Conservation (phyloP, 805 yeast species). For the Saturnispora hagleri region DNA sequence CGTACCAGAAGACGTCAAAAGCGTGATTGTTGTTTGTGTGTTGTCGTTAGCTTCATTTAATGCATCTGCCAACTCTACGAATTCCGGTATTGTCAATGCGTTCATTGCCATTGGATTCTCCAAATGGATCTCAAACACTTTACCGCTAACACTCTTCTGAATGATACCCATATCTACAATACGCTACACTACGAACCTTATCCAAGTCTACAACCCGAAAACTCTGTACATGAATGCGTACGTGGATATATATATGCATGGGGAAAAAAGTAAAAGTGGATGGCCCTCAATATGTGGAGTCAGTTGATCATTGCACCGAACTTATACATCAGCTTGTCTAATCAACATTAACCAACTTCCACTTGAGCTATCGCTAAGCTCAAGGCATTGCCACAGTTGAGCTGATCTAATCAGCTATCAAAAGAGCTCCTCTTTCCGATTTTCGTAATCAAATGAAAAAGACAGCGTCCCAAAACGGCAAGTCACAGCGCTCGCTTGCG, state of each 20-base stretch:
- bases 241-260: background rate
- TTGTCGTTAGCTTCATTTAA: conserved; percentile 57
- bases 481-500: conserved; percentile 2
- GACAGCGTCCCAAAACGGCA: background rate
- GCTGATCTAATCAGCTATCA: background rate
- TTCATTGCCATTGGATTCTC: conserved; percentile 54
- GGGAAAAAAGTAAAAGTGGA: background rate
- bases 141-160: conserved; percentile 12
- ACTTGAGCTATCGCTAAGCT: background rate
- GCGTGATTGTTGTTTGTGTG: conserved; percentile 51
- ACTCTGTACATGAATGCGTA: background rate
- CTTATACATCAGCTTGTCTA: background rate
- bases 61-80: conserved; percentile 46
- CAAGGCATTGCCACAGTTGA: background rate
- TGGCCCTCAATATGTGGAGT: background rate
- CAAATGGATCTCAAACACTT: conserved; percentile 46
- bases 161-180: background rate
- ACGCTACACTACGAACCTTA: background rate
- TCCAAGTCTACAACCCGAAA: background rate
- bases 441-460: background rate
- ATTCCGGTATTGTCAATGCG: conserved; percentile 60
- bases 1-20: conserved; percentile 61
- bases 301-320: background rate
- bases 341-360: background rate
- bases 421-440: background rate